These are phyloP conservation scores for Calocybe indica DNA, from an alignment of 768 basidiomycete genomes.

Conservation along the genomic window DNA sequence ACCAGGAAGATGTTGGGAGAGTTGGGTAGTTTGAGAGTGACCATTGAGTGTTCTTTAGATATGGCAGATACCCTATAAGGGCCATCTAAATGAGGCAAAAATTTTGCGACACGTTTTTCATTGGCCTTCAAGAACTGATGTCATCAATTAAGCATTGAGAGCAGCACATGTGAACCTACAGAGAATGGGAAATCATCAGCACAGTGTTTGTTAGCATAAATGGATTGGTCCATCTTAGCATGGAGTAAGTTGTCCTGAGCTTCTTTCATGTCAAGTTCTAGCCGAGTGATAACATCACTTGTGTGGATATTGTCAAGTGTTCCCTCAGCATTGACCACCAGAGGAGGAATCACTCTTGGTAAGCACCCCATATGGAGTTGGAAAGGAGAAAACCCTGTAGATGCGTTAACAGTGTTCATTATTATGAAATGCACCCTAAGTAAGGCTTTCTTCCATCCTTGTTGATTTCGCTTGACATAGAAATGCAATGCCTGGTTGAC, in stretches of 20 bases:
- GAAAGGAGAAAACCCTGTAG: slow-evolving; percentile 25
- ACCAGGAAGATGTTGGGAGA: too few relatives aligned
- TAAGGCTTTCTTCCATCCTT: slow-evolving; percentile 20
- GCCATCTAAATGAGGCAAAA: too few relatives aligned
- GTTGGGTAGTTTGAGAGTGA: too few relatives aligned
- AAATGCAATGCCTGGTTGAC: slow-evolving; percentile 21
- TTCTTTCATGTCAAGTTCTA: background rate
- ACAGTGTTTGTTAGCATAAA: slow-evolving; percentile 8
- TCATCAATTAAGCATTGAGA: slow-evolving; percentile 18
- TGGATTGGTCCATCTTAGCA: slow-evolving; percentile 16
- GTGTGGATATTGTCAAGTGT: background rate
- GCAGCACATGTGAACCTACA: slow-evolving; percentile 18
- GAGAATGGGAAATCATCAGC: background rate
- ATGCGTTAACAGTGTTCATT: slow-evolving; percentile 23
- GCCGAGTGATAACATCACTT: slow-evolving; percentile 8
- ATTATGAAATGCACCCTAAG: slow-evolving; percentile 22
- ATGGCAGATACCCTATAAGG: too few relatives aligned
- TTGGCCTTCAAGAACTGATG: slow-evolving; percentile 8
- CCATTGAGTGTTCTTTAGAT: too few relatives aligned
- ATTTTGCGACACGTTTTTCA: too few relatives aligned
- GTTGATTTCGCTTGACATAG: slow-evolving; percentile 22
- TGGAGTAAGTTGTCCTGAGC: slow-evolving; percentile 9
- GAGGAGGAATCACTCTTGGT: background rate
- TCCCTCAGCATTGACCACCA: background rate
- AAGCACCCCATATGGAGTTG: slow-evolving; percentile 18